Base-by-base conservation (phyloP, 2,329 filamentous ascomycete genomes). In the Biscogniauxia mediterranea region DNA sequence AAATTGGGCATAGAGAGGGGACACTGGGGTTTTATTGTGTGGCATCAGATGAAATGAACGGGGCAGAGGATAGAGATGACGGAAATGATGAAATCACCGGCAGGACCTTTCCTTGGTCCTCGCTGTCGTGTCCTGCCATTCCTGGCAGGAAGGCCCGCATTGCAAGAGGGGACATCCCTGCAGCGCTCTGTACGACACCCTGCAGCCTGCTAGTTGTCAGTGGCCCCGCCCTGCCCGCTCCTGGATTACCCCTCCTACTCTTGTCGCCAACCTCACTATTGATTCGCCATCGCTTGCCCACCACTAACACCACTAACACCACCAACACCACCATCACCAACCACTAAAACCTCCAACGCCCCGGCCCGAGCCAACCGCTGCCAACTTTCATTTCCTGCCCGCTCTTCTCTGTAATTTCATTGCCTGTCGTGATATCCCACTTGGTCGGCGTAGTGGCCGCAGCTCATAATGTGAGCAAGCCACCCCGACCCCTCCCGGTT, bases 1-100 rank as follows among this genome's bases (percentile, higher is more conserved):
- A 60, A 69, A 70, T 77, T 74, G 75, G 76, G 75, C 74, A 75
- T 70, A 69, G 69, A 72, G 71, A 77, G 79, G 80, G 79, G 77
- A 75, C 73, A 71, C 75, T 76, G 77, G 78, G 79, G 76, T 82
- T 83, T 83, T 83, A 83, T 76, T 75, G 66, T 74, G 71, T 71
- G 71, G 66, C 62, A 69, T 66, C 67, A 64, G 60, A 54, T 61
- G 59, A 46, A 63, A 59, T 65, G 59, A 62, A 67, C 58, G 64
- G 42, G 56, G 58, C 53, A 56, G 53, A 59, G 52, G 59, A 70
- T 69, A 71, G 71, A 67, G 71, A 69, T 71, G 71, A 68, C 71
- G 69, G 50, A 52, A 52, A 52, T 52, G 50, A 52, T 21, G 50
- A 52, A 15, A 28, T 23, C 46, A n/a, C 25, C 28, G 54, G 32